phyloP scores from a whole-genome alignment of 805 yeast genomes.

The Candida ovalis region DNA sequence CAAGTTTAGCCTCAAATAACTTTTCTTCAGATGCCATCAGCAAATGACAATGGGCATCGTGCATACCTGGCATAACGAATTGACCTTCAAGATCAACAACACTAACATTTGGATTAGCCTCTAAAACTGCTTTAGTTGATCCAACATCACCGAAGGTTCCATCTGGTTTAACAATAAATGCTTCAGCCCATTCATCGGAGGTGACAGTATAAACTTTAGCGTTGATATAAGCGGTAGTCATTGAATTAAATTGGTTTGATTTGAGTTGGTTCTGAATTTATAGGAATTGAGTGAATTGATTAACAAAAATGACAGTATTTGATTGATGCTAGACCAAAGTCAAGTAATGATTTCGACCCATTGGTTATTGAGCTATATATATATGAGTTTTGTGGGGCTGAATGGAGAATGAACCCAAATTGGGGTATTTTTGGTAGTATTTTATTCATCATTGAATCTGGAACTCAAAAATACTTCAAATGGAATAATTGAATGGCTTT shows the following conservation, averaged over 20 bases:
- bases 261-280: neutral
- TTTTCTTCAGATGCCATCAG: slow-evolving; percentile 26
- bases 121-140: slow-evolving; percentile 14
- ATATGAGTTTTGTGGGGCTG: too few relatives aligned
- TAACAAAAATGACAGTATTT: neutral
- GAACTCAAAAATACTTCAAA: neutral
- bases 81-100: slow-evolving; percentile 24
- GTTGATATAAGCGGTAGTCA: slow-evolving; percentile 25
- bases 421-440: neutral
- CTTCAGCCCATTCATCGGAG: slow-evolving; percentile 18
- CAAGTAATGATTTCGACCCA: too few relatives aligned
- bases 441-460: neutral
- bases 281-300: neutral
- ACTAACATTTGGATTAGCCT: slow-evolving; percentile 8
- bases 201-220: slow-evolving; percentile 21
- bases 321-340: neutral
- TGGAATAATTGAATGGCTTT: neutral
- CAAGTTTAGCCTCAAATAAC: slow-evolving; percentile 24
- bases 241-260: neutral
- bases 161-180: slow-evolving; percentile 21
- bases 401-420: too few relatives aligned
- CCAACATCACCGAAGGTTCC: slow-evolving; percentile 22
- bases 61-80: slow-evolving; percentile 29
- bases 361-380: too few relatives aligned
- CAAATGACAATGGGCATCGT: slow-evolving; percentile 26